phyloP scores from a whole-genome alignment of 352 stramenopile genomes.

The Aphanomyces astaci region DNA sequence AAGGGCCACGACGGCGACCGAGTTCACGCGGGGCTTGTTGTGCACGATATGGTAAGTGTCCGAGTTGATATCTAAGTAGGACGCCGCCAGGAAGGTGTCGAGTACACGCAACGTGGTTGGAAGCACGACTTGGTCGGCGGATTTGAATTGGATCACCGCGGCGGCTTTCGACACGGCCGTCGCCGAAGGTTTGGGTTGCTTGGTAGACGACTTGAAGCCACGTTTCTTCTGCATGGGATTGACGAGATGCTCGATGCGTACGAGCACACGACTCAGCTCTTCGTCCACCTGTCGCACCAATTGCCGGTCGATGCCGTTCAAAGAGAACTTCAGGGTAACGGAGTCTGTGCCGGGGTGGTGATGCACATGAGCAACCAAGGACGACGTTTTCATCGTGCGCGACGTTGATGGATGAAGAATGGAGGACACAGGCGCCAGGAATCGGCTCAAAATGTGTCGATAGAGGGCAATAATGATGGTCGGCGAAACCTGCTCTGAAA shows the following conservation, averaged over 20 bases:
- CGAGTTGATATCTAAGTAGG: not conserved
- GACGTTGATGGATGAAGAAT: not conserved
- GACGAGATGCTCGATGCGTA: constrained; percentile 16
- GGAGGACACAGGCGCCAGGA: not conserved
- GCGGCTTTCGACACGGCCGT: not conserved
- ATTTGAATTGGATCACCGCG: constrained; percentile 11
- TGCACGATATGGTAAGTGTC: constrained; percentile 31
- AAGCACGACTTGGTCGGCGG: not conserved
- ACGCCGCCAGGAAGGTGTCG: not conserved
- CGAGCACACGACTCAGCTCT: constrained; percentile 21
- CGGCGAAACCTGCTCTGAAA: not conserved
- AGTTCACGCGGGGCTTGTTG: constrained; percentile 37
- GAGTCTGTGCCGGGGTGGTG: not conserved
- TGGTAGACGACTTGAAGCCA: not conserved
- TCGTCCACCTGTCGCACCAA: constrained; percentile 14
- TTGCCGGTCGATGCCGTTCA: constrained; percentile 11
- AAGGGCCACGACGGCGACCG: constrained; percentile 28
- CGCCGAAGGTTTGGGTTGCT: not conserved
- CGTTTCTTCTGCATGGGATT: constrained; percentile 1
- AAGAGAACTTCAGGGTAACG: constrained; percentile 6
- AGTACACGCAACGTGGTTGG: not conserved
- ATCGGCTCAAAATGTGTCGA: not conserved
- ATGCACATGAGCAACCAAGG: constrained; percentile 12
- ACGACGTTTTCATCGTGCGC: not conserved
- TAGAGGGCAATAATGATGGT: not conserved